Evolutionary conservation across 164 flowering plant genomes (phyloP).

Genomic region (Magnolia officinalis): DNA sequence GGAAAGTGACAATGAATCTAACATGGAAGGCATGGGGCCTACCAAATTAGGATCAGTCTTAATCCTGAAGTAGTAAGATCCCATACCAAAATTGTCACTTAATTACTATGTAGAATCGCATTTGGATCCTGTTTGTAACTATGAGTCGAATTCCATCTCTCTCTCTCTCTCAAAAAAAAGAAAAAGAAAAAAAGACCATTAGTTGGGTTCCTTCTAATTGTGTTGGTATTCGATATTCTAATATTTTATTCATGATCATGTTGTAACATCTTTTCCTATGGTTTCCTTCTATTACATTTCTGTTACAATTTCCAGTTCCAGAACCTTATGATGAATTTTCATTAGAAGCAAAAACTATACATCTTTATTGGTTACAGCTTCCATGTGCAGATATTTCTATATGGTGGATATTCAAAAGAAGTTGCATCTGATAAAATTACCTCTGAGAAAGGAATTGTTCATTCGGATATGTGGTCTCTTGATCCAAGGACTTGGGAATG

Average conservation of each 20-base stretch:
- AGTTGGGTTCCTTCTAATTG: neutral
- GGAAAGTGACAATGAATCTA: too few relatives aligned
- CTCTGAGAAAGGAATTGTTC: conserved; percentile 90
- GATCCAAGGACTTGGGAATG: conserved; percentile 98
- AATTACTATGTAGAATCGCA: too few relatives aligned
- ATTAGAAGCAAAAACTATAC: neutral
- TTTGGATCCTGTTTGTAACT: too few relatives aligned
- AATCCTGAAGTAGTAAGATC: too few relatives aligned
- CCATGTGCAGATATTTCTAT: conserved; percentile 62
- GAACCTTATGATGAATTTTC: neutral
- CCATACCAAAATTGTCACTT: too few relatives aligned
- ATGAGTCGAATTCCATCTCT: too few relatives aligned
- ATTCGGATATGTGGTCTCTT: conserved; percentile 94
- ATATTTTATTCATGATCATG: neutral
- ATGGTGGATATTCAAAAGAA: conserved; percentile 97
- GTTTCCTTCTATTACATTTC: neutral
- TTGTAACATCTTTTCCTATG: neutral
- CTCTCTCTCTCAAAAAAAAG: too few relatives aligned
- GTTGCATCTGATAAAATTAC: conserved; percentile 66
- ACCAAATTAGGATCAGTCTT: too few relatives aligned
- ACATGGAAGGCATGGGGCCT: too few relatives aligned
- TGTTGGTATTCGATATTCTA: neutral
- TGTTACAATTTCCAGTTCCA: neutral
- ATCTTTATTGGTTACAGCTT: conserved; percentile 7
- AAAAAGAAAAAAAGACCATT: too few relatives aligned